Evolutionary conservation across 345 rosid genomes (phyloP), one percentile per base, ranked within the genome.

Genomic region (Trapa bicornis): DNA sequence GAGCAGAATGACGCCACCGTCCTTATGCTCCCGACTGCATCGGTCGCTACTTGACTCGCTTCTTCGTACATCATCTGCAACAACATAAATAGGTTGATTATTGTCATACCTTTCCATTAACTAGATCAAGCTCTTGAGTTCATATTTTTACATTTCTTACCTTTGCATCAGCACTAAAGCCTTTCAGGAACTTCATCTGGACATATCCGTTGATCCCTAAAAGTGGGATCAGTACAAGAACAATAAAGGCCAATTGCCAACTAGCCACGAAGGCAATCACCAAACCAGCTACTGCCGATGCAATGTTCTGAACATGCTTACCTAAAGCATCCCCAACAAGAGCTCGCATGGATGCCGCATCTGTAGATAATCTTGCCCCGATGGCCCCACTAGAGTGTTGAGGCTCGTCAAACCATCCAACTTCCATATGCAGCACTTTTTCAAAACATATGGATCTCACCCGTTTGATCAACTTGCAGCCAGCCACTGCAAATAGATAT

Each of bases 361-460:
- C 96, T 43, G 91, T 91, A 4, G 96, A 92, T 7, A 89, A 89
- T 68, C 92, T 86, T n/a, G 98, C 87, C 43, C 98, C 96, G 57
- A 87, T 83, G 47, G 89, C 78, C 32, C 98, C 93, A 53, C 89
- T 92, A 9, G 96, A 92, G 72, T 89, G 83, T 43, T 79, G 79
- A 29, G 87, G 81, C 53, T 84, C 88, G 70, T 92, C 98, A 38
- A 92, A 92, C 96, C 96, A 92, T 41, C 91, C 80, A 52, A 88
- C 83, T 78, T 93, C 98, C 97, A 90, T 93, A 39, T 50, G 72
- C 76, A 93, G 84, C 53, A 85, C 88, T 78, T 83, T 92, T 85
- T 92, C 83, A 58, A 87, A 92, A 70, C 96, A 89, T 71, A 84
- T 78, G 2, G 89, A 58, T 72, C 96, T 77, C 63, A 92, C 80